Evolutionary conservation across 306 rosid species (phyloP).

Genomic region (Prunus dulcis): DNA sequence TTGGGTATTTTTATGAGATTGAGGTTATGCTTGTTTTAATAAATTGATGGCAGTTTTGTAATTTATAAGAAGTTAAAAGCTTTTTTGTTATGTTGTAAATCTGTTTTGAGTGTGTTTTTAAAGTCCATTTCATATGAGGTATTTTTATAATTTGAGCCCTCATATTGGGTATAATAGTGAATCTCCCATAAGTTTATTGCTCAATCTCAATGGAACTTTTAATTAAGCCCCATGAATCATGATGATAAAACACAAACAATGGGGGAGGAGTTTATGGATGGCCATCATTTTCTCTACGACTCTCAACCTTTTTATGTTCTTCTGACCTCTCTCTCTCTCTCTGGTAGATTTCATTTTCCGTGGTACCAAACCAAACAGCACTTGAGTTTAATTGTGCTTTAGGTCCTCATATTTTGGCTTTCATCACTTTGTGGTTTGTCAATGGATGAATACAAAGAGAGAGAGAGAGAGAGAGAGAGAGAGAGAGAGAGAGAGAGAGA

Average conservation of each 20-base stretch:
- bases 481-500: too few relatives aligned
- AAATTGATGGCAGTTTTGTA: too few relatives aligned
- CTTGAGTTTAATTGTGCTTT: slow-evolving; percentile 33
- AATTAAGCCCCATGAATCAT: neutral
- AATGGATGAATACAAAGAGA: slow-evolving; percentile 46
- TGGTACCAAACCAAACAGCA: slow-evolving; percentile 51
- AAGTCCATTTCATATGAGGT: too few relatives aligned
- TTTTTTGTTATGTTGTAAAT: too few relatives aligned
- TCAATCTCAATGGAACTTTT: neutral
- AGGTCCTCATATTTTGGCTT: slow-evolving; percentile 48
- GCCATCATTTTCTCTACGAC: neutral
- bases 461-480: neutral
- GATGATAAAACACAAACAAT: too few relatives aligned
- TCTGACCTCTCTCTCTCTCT: neutral
- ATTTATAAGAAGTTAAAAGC: too few relatives aligned
- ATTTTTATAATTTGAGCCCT: too few relatives aligned
- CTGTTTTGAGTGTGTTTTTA: too few relatives aligned
- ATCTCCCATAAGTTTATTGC: too few relatives aligned
- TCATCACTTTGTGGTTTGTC: slow-evolving; percentile 47
- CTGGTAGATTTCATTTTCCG: slow-evolving; percentile 38
- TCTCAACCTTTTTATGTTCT: neutral
- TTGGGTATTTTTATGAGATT: too few relatives aligned
- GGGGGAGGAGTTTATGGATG: neutral
- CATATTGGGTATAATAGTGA: too few relatives aligned
- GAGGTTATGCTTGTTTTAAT: too few relatives aligned